phyloP scores from a whole-genome alignment of 108 stramenopile genomes.

The Pseudonitzschia pungens region DNA sequence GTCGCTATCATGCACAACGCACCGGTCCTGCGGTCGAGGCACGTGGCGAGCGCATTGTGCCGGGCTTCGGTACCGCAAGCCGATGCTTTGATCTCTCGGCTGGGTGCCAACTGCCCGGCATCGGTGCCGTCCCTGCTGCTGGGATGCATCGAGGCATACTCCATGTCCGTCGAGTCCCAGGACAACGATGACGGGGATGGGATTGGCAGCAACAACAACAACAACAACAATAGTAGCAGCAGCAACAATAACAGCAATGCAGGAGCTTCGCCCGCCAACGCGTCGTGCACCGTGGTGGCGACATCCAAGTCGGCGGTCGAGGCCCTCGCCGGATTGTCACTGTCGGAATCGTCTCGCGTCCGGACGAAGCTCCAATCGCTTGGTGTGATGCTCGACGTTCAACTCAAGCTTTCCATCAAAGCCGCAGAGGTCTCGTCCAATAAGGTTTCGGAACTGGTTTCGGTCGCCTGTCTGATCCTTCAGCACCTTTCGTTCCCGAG shows the following conservation, averaged over 20 bases:
- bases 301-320: constrained; percentile 34
- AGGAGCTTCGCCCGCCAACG: background rate
- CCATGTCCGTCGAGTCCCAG: constrained; percentile 20
- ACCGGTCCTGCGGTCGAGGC: constrained; percentile 57
- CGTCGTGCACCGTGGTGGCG: constrained; percentile 1
- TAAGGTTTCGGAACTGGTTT: background rate
- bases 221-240: constrained; percentile 24
- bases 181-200: background rate
- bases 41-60: constrained; percentile 72
- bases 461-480: constrained; percentile 41
- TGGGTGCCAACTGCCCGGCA: constrained; percentile 73
- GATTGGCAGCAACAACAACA: constrained; percentile 30
- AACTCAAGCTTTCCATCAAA: constrained; percentile 42
- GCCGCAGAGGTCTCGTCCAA: background rate
- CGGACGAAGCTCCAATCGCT: constrained; percentile 39
- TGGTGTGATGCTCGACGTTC: constrained; percentile 54
- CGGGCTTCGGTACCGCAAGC: constrained; percentile 64
- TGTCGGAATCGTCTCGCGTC: constrained; percentile 47
- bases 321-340: constrained; percentile 55
- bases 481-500: constrained; percentile 34
- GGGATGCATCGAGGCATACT: constrained; percentile 67
- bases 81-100: constrained; percentile 41
- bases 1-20: constrained; percentile 64
- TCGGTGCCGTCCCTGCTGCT: constrained; percentile 53
- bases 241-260: background rate